Percentiles rank a stretch among this genome's conserved stretches.
Evolutionary conservation across 768 basidiomycete species (phyloP).

Genomic region (Cyclocybe cylindracea): DNA sequence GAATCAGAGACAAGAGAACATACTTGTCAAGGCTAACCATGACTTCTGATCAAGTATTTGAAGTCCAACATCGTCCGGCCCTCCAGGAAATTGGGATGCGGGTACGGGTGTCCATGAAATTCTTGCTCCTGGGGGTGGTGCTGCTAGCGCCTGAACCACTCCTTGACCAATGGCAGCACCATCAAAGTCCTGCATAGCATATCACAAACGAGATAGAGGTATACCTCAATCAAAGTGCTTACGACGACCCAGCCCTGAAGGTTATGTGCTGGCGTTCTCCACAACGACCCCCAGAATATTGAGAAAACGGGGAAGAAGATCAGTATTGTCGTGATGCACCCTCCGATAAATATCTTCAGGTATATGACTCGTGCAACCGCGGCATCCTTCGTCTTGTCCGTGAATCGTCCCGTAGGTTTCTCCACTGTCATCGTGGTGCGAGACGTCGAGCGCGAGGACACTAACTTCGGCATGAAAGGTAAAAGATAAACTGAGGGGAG

Average conservation of each 20-base stretch:
- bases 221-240: slow-evolving; percentile 18
- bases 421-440: not conserved
- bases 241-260: slow-evolving; percentile 63
- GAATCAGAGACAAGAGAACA: slow-evolving; percentile 15
- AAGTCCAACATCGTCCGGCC: slow-evolving; percentile 39
- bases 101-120: slow-evolving; percentile 48
- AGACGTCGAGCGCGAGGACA: not conserved
- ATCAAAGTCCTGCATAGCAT: slow-evolving; percentile 55
- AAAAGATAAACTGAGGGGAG: not conserved
- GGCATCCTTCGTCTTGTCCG: slow-evolving; percentile 24
- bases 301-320: slow-evolving; percentile 51
- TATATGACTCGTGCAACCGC: slow-evolving; percentile 39
- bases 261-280: slow-evolving; percentile 42
- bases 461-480: not conserved
- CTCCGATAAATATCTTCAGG: slow-evolving; percentile 41
- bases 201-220: not conserved
- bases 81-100: slow-evolving; percentile 44
- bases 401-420: slow-evolving; percentile 16
- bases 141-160: slow-evolving; percentile 40
- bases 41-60: slow-evolving; percentile 49
- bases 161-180: slow-evolving; percentile 50
- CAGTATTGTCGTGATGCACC: slow-evolving; percentile 36
- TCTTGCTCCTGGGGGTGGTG: slow-evolving; percentile 24
- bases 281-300: slow-evolving; percentile 60
- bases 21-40: slow-evolving; percentile 59